Conservation (phyloP, 2,329 filamentous ascomycete genomes). For the Sphaerulina populicola region DNA sequence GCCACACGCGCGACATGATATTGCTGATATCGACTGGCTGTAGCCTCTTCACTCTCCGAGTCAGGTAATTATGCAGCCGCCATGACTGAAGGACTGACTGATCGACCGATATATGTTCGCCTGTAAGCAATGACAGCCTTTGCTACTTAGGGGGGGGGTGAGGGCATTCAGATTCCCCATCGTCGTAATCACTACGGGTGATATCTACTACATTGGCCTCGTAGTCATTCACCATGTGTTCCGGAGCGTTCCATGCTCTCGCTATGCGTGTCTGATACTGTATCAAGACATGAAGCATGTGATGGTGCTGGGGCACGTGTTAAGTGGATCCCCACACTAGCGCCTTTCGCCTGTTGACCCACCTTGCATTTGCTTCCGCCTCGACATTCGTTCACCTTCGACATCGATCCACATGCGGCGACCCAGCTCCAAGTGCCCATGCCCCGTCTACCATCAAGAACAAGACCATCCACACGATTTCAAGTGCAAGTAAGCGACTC, state of each 20-base stretch:
- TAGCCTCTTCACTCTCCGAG: no score
- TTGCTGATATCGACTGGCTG: no score
- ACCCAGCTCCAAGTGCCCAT: neutral
- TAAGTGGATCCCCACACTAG: neutral
- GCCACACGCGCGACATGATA: no score
- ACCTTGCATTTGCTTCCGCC: neutral
- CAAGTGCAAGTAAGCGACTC: slow-evolving; percentile 25
- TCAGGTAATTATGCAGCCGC: no score
- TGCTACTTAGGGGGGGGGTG: neutral
- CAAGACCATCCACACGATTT: neutral
- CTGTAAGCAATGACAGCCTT: neutral
- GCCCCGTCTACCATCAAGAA: neutral
- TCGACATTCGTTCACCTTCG: neutral
- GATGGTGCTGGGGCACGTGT: neutral
- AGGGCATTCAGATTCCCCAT: neutral
- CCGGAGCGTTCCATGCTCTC: neutral
- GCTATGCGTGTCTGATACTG: neutral
- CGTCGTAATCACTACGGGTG: neutral
- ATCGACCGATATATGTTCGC: neutral
- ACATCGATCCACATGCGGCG: neutral
- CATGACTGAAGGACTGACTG: neutral
- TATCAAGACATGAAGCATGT: neutral
- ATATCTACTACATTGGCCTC: neutral
- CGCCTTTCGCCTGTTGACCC: neutral
- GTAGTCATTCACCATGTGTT: neutral